Percentiles rank a stretch among this genome's conserved stretches.
These are phyloP conservation scores for Syzygium jambos DNA, from an alignment of 345 rosid species.

Conservation along the genomic window DNA sequence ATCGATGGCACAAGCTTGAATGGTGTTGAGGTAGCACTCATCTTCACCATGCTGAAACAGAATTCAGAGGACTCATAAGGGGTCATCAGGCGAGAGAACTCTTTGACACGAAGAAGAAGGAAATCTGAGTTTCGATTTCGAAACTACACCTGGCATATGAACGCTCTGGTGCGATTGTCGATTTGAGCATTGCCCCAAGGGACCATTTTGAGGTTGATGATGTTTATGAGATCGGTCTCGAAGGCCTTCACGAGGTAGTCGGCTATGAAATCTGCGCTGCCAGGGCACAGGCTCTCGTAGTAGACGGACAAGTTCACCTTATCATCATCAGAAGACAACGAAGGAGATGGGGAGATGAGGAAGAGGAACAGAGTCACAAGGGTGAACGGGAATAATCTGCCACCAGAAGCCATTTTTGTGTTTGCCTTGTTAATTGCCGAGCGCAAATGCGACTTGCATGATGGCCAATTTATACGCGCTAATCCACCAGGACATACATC, in stretches of 20 bases:
- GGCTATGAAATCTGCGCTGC: conserved; percentile 12
- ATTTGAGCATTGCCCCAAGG: conserved; percentile 28
- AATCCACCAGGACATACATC: not conserved
- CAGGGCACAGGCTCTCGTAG: conserved; percentile 29
- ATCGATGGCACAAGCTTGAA: conserved; percentile 49
- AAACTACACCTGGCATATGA: conserved; percentile 27
- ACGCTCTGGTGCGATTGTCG: not conserved
- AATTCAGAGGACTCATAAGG: not conserved
- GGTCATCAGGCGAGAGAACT: not conserved
- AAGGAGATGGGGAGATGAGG: not conserved
- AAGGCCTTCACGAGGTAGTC: conserved; percentile 7
- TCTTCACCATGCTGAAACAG: conserved; percentile 46
- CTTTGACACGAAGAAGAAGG: not conserved
- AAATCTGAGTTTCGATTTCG: not conserved
- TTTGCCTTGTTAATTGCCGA: not conserved
- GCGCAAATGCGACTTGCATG: not conserved
- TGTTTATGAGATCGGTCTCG: conserved; percentile 11
- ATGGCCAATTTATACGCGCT: not conserved
- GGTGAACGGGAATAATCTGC: not conserved
- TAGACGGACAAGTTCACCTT: conserved; percentile 24
- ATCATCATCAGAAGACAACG: not conserved
- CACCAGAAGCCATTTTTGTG: not conserved
- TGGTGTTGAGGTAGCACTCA: conserved; percentile 53
- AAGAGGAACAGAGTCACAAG: not conserved
- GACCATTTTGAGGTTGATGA: conserved; percentile 23